These are phyloP conservation scores for Rugosomyces carneus DNA, from an alignment of 1,284 basidiomycete genomes.

Conservation along the genomic window DNA sequence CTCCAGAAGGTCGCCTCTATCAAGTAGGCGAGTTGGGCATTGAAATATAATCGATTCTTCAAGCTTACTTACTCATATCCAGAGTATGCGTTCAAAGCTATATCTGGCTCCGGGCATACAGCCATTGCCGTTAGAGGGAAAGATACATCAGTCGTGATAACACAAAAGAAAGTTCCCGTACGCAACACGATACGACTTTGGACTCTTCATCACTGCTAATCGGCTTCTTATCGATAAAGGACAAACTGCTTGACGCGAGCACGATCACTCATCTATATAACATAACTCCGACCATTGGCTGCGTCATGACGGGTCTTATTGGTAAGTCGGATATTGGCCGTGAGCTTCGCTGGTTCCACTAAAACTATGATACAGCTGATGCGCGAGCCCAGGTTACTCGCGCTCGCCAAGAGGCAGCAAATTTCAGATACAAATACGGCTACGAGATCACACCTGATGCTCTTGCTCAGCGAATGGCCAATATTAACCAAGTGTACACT, in stretches of 20 bases:
- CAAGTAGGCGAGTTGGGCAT: conserved; percentile 80
- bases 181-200: conserved; percentile 21
- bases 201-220: not conserved
- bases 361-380: conserved; percentile 58
- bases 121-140: conserved; percentile 90
- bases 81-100: conserved; percentile 99
- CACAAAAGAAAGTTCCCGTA: conserved; percentile 97
- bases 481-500: conserved; percentile 99
- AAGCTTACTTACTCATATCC: conserved; percentile 12
- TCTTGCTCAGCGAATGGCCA: conserved; percentile 90
- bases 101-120: conserved; percentile 94
- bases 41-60: not conserved
- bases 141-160: conserved; percentile 93
- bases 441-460: conserved; percentile 97
- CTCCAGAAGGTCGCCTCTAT: conserved; percentile 89
- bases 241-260: conserved; percentile 94
- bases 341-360: not conserved
- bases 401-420: conserved; percentile 87
- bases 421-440: conserved; percentile 96
- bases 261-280: conserved; percentile 96
- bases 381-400: conserved; percentile 87
- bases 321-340: conserved; percentile 45
- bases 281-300: conserved; percentile 95
- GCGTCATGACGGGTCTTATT: conserved; percentile 94
- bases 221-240: conserved; percentile 45